Conservation (phyloP, 2,329 filamentous ascomycete genomes). For the Cercospora zeina region DNA sequence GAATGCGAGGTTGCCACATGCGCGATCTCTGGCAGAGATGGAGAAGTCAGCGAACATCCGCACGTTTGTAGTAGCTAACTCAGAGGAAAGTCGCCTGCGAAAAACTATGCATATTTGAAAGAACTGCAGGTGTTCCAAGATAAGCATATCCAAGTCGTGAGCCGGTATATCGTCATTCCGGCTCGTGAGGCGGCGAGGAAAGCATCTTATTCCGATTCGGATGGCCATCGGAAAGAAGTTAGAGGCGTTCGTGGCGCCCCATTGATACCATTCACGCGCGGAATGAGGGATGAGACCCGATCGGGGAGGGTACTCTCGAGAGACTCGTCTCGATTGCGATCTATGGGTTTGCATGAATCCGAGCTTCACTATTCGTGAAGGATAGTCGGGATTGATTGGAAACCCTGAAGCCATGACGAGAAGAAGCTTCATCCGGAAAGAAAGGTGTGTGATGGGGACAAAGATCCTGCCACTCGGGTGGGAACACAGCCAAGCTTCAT, state of each 20-base stretch:
- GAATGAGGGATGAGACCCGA: constrained; percentile 7
- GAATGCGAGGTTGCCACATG: background rate
- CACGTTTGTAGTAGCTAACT: background rate
- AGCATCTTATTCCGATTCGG: background rate
- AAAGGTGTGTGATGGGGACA: background rate
- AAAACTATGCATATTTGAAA: background rate
- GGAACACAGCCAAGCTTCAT: constrained; percentile 6
- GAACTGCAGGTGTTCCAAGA: background rate
- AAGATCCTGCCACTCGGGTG: background rate
- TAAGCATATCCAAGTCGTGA: constrained; percentile 7
- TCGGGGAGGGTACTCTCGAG: background rate
- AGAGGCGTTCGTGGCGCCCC: constrained; percentile 4
- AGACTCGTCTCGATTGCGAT: background rate
- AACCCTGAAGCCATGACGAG: background rate
- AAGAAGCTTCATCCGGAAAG: background rate
- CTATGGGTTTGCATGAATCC: background rate
- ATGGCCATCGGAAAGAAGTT: background rate
- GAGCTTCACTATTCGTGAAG: background rate
- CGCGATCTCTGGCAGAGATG: background rate
- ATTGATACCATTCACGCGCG: constrained; percentile 7
- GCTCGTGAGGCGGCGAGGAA: constrained; percentile 2
- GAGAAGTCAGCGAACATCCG: background rate
- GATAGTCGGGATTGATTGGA: too few species aligned
- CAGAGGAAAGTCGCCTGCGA: background rate
- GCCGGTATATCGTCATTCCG: constrained; percentile 4